Evolutionary conservation across 2,329 filamentous ascomycete genomes (phyloP).

Genomic region (Ophiostoma piceae): DNA sequence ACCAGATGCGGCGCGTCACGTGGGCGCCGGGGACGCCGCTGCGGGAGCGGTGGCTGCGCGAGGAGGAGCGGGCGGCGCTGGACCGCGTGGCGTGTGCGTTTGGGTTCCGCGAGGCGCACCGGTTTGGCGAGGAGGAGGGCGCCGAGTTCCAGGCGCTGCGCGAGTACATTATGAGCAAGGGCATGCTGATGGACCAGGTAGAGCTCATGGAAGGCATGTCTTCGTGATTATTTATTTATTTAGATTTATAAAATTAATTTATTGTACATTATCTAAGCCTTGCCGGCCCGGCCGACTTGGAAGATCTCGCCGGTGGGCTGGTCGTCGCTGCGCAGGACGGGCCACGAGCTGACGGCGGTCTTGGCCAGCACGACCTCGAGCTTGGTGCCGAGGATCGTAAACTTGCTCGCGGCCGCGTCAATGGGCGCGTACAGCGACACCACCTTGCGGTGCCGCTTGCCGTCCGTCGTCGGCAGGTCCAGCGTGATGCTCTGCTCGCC

Average conservation of each 20-base stretch:
- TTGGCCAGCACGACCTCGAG: slow-evolving; percentile 70
- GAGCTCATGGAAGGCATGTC: slow-evolving; percentile 90
- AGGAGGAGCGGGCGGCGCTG: slow-evolving; percentile 82
- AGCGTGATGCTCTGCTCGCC: slow-evolving; percentile 58
- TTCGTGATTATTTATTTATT: slow-evolving; percentile 27
- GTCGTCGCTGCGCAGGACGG: slow-evolving; percentile 76
- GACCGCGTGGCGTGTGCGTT: slow-evolving; percentile 83
- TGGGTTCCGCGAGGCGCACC: slow-evolving; percentile 79
- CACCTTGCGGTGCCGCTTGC: slow-evolving; percentile 71
- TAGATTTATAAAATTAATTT: no score
- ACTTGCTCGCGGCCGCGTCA: slow-evolving; percentile 67
- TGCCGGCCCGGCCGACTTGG: slow-evolving; percentile 76
- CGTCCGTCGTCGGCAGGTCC: slow-evolving; percentile 79
- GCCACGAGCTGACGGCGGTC: slow-evolving; percentile 75
- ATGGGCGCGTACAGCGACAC: slow-evolving; percentile 74
- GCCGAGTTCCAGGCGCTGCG: slow-evolving; percentile 81
- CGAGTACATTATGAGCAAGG: slow-evolving; percentile 74
- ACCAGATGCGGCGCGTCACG: slow-evolving; percentile 90
- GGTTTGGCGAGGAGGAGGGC: slow-evolving; percentile 84
- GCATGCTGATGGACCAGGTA: slow-evolving; percentile 85
- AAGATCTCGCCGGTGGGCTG: slow-evolving; percentile 67
- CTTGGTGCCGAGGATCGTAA: slow-evolving; percentile 83
- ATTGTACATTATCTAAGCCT: slow-evolving; percentile 26
- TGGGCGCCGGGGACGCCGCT: slow-evolving; percentile 81
- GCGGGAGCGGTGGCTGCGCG: slow-evolving; percentile 75